Base-by-base conservation (phyloP, 140 eudicot genomes). In the Flaveria floridana region DNA sequence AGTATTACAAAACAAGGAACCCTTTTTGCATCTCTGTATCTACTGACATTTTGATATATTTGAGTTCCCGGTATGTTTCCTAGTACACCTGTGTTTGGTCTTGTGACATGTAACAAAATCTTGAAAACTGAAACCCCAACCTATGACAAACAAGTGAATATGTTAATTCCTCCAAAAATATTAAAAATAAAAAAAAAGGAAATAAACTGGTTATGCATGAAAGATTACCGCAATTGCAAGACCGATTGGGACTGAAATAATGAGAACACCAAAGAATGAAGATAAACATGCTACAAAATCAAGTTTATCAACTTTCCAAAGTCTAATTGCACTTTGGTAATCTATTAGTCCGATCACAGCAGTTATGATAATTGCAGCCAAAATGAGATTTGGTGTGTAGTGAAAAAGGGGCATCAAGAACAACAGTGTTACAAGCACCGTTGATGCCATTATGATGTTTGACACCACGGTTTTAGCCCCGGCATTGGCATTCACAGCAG, bases 41-140 rank as follows among this genome's bases (percentile, higher is more conserved):
- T 79, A 28, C 25, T 74, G 19, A 88, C 72, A 68, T 75, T 91
- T 65, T 90, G 97, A 71, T 88, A 95, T 4, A 87, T 87, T 6
- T 82, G 89, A 48, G 99, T 95, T 28, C 99, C 91, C 2, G 96
- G 95, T 23, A 95, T 95, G 79, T 91, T 82, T 48, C 99, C 99
- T 57, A 95, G 28, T 11, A 83, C 81, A 6, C 80, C 71, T 0
- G 95, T 95, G 67, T 95, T 91, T 26, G 99, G 99, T 82, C 99
- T 88, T 3, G 99, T 91, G 14, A 94, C 99, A 73, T 94, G 97
- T 66, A 94, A 80, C 30, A 94, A 80, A 55, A 94, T 91, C 89
- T 94, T 94, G 83, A 91, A 94, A 53, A 94, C 89, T 4, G 99
- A 95, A 57, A 91, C 89, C 48, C 99, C 97, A 59, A 91, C 97